Base-by-base conservation (phyloP, 2,329 filamentous ascomycete species). In the Colletotrichum musicola region DNA sequence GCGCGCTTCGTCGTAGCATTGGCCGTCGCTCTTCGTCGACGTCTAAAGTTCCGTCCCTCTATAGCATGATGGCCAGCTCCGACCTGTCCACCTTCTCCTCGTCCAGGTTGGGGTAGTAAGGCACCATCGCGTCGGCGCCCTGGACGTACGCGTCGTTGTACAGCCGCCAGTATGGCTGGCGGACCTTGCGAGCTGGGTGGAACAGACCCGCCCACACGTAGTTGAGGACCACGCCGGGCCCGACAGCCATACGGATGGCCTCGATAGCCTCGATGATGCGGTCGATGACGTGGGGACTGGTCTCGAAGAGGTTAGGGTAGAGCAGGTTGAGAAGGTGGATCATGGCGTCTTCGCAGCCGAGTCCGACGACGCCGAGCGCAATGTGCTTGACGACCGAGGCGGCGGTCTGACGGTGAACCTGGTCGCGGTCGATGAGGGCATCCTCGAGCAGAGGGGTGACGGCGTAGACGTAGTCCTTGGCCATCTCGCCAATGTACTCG, bases 401-500 rank as follows among this genome's bases (percentile, higher is more conserved):
- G 1, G 96, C 96, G 1, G 96, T 99, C 80, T 99, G 96, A 30
- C 96, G 91, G 82, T 99, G 96, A 1, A 99, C 96, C 82, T 99
- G 96, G 79, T 99, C 96, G 70, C 96, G 92, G 80, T 99, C 96
- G 81, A 98, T 98, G 70, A 99, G 90, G 2, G 97, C 96, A 77
- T 99, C 96, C 78, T 99, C 96, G 2, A 99, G 90, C 10, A 99
- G 85, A 6, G 96, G 96, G 2, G 95, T 98, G 40, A 99, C 95
- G 18, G 97, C 96, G 77, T 99, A 99, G 77, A 99, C 96, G 79
- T 99, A 99, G 81, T 99, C 96, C 83, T 98, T 99, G 72, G 94
- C 94, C 96, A 99, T 98, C 81, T 99, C 96, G 71, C 96, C 96
- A 79, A 99, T 99, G 82, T 99, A 99, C 78, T 99, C 96, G 77